A percentile compares a stretch with the other conserved stretches of the same genome.
Conservation (phyloP, 371 early-diverging fungal species). For the Entomophthora muscae region DNA sequence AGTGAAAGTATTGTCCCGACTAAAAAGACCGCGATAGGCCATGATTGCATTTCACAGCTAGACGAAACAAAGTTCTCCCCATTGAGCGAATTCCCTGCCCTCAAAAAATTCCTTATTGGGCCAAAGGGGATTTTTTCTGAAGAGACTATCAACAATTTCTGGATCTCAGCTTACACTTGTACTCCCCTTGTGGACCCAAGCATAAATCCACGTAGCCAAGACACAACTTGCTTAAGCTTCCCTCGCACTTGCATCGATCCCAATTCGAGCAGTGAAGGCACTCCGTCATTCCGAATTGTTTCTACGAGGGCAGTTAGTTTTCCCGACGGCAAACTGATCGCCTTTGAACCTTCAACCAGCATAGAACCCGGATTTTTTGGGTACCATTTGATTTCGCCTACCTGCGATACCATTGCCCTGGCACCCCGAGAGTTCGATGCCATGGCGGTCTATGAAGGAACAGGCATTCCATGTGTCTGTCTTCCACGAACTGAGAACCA, state of each 20-base stretch:
- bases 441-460: slow-evolving; percentile 47
- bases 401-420: slow-evolving; percentile 24
- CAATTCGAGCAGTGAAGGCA: too few species aligned
- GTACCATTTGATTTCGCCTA: slow-evolving; percentile 23
- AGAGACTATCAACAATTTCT: background rate
- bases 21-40: background rate
- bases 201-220: background rate
- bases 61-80: background rate
- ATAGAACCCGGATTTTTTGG: slow-evolving; percentile 36
- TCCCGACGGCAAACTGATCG: background rate
- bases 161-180: background rate
- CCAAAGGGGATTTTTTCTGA: background rate
- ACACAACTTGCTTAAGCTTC: background rate
- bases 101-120: background rate
- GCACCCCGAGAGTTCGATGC: slow-evolving; percentile 46
- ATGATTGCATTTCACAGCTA: background rate
- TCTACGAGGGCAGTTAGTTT: background rate
- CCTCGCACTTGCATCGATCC: background rate
- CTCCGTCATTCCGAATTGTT: background rate
- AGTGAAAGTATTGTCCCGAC: background rate
- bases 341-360: slow-evolving; percentile 6
- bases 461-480: slow-evolving; percentile 35
- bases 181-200: background rate
- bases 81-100: background rate
- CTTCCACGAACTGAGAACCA: slow-evolving; percentile 34